phyloP scores from a whole-genome alignment of 805 yeast species.

The Yarrowia deformans region DNA sequence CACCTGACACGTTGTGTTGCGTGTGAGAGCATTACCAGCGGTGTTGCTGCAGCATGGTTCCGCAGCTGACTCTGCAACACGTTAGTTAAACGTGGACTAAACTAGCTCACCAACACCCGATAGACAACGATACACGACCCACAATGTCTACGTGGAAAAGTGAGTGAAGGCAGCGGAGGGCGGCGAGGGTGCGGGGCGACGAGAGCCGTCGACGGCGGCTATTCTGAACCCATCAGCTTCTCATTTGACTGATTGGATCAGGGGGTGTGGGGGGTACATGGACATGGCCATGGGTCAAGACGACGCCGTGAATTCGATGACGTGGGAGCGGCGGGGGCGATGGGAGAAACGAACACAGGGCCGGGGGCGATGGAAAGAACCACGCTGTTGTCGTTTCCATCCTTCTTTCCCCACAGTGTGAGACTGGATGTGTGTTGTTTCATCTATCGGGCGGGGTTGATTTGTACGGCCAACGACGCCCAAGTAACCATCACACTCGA shows the following conservation, averaged over 20 bases:
- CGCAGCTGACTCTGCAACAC: slow-evolving; percentile 35
- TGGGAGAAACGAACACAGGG: neutral
- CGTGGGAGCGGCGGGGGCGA: neutral
- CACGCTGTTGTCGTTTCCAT: too few relatives aligned
- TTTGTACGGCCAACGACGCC: neutral
- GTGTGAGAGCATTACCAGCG: slow-evolving; percentile 16
- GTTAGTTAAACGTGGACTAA: slow-evolving; percentile 33
- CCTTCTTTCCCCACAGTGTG: too few relatives aligned
- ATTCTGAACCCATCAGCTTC: neutral
- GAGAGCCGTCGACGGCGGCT: neutral
- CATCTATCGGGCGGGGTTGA: neutral
- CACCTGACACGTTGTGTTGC: slow-evolving; percentile 35
- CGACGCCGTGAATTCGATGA: too few relatives aligned
- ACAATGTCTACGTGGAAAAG: slow-evolving; percentile 47
- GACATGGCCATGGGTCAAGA: too few relatives aligned
- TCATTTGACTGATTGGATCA: neutral
- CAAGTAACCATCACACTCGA: too few relatives aligned
- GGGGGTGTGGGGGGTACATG: neutral
- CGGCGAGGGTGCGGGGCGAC: neutral
- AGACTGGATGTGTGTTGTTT: neutral
- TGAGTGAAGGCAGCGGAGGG: slow-evolving; percentile 41
- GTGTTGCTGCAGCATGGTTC: slow-evolving; percentile 26
- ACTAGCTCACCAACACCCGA: slow-evolving; percentile 37
- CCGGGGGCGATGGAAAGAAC: too few relatives aligned
- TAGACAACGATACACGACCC: slow-evolving; percentile 21